These are phyloP conservation scores for Globisporangium alternatum DNA, from an alignment of 352 stramenopile genomes.

Conservation along the genomic window DNA sequence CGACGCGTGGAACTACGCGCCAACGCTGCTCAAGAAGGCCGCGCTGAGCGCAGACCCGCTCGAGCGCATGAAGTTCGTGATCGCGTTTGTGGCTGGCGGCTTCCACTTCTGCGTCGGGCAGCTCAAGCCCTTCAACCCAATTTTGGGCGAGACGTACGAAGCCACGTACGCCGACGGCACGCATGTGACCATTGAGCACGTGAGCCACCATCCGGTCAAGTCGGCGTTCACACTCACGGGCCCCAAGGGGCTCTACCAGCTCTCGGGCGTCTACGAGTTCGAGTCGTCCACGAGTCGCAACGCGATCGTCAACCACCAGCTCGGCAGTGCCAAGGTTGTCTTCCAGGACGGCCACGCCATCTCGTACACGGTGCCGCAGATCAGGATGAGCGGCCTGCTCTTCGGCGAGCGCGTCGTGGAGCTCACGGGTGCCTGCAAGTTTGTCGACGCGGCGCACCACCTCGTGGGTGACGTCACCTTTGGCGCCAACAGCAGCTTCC, in stretches of 20 bases:
- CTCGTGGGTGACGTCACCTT: conserved; percentile 59
- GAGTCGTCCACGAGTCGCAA: conserved; percentile 67
- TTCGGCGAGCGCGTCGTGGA: conserved; percentile 73
- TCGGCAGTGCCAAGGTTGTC: conserved; percentile 33
- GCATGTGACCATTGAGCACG: conserved; percentile 67
- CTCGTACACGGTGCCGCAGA: conserved; percentile 68
- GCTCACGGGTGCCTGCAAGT: conserved; percentile 48
- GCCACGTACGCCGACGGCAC: conserved; percentile 69
- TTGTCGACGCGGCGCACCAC: conserved; percentile 39
- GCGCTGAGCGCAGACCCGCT: conserved; percentile 47
- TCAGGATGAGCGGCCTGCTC: conserved; percentile 78
- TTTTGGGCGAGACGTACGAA: conserved; percentile 77
- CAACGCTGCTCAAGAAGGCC: conserved; percentile 72
- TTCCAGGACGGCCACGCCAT: conserved; percentile 57
- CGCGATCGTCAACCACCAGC: conserved; percentile 66
- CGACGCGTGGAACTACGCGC: conserved; percentile 74
- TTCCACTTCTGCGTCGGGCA: conserved; percentile 74
- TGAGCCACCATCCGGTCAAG: conserved; percentile 67
- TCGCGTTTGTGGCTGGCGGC: conserved; percentile 63
- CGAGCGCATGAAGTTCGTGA: conserved; percentile 69
- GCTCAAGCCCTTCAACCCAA: conserved; percentile 81
- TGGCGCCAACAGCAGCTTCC: conserved; percentile 59
- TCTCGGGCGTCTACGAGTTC: conserved; percentile 68
- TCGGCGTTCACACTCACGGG: conserved; percentile 55
- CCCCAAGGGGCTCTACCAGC: conserved; percentile 43